Base-by-base conservation (phyloP, 192 early-diverging fungal genomes). In the Geranomyces michiganensis region DNA sequence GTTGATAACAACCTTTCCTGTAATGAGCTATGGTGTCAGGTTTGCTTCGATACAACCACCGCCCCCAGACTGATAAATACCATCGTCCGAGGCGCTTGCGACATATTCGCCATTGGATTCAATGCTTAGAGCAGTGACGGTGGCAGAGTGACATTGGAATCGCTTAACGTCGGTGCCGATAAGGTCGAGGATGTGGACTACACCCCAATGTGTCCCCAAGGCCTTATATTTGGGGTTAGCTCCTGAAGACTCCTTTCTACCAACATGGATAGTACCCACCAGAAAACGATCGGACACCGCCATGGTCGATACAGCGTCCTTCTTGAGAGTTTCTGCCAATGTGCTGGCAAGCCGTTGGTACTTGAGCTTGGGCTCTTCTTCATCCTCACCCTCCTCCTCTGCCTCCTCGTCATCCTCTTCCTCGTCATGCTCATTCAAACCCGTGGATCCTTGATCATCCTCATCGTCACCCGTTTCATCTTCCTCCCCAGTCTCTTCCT, bases 21-120 rank as follows among this genome's bases (percentile, higher is more conserved):
- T 56, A 41, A 26, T 19, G n/a, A 22, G 15, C 30, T 22, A 46
- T 9, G 44, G 58, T 41, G 36, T 41, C 36, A 41, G 36, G n/a
- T n/a, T n/a, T n/a, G n/a, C n/a, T n/a, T n/a, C n/a, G n/a, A n/a
- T n/a, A n/a, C n/a, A n/a, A n/a, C n/a, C n/a, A n/a, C n/a, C n/a
- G n/a, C n/a, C n/a, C n/a, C n/a, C n/a, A n/a, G n/a, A n/a, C n/a
- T n/a, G 36, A 41, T 41, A 56, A 29, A 56, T 84, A 90, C 92
- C 96, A 77, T 97, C 96, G 66, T 95, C 93, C 26, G 92, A 92
- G 3, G 96, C 92, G 75, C 91, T 95, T 10, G 93, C 95, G 46
- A 97, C 89, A 70, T 56, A 97, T 77, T 99, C 97, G 56, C 87
- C 93, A 36, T 82, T 81, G 15, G 82, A 62, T 72, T 99, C 97